Percentiles rank a stretch among this genome's conserved stretches.
phyloP scores from a whole-genome alignment of 202 grass and related monocot species.

The Panicum virgatum region DNA sequence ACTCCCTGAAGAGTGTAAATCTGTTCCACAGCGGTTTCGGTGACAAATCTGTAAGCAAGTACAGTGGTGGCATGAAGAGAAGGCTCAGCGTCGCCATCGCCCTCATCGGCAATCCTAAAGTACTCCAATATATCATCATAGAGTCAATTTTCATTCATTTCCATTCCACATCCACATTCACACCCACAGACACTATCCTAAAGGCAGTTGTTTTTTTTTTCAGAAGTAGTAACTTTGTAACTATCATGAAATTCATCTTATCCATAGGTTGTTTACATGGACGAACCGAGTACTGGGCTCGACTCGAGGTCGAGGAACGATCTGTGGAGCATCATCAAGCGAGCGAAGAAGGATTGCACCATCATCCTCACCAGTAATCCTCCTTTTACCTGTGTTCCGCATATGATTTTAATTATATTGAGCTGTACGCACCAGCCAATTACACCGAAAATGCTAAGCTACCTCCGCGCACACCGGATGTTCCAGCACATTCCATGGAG shows the following conservation, averaged over 20 bases:
- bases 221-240: neutral
- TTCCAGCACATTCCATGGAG: conserved; percentile 89
- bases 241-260: neutral
- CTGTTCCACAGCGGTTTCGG: conserved; percentile 64
- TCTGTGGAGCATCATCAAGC: conserved; percentile 81
- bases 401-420: neutral
- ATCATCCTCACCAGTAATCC: conserved; percentile 91
- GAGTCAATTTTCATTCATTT: too few species aligned
- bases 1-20: conserved; percentile 79
- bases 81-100: conserved; percentile 88
- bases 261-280: conserved; percentile 88
- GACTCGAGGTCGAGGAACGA: conserved; percentile 69
- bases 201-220: neutral
- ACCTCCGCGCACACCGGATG: too few species aligned
- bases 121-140: neutral
- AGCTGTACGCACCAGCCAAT: neutral
- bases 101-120: conserved; percentile 78
- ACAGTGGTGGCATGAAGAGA: conserved; percentile 97
- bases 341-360: conserved; percentile 73
- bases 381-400: neutral
- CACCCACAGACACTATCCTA: neutral
- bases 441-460: neutral
- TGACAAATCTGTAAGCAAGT: conserved; percentile 73
- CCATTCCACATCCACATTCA: neutral
- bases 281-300: conserved; percentile 85